Base-by-base conservation (phyloP, 106 monocot species). In the Allium fistulosum region DNA sequence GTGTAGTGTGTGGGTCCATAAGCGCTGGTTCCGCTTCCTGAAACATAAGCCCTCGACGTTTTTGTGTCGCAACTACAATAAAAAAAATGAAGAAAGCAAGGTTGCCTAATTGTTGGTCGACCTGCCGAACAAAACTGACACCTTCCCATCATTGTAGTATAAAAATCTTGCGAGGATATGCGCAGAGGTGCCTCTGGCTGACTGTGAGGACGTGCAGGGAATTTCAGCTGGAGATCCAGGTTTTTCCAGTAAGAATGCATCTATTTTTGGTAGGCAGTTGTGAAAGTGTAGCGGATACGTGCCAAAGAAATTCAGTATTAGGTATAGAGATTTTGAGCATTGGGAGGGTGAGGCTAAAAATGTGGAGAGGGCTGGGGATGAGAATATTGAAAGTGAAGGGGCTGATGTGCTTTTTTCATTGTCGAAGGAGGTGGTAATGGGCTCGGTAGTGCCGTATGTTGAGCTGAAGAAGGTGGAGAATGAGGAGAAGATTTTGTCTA, bases 1-100 rank as follows among this genome's bases (percentile, higher is more conserved):
- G 76, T 97, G 97, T 80, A 86, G 92, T 26, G 89, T 97, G 4
- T 97, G 97, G 97, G 97, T 92, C 28, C 97, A 97, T 75, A 97
- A 92, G 27, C 92, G 97, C 28, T 92, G 97, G 73, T 84, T 92
- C 45, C 77, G 86, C 45, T 97, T 76, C 72, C 75, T 80, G 56
- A 78, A 78, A 46, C 82, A 82, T 46, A 84, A 82, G 61, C 62
- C 71, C 49, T 92, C 92, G n/a, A n/a, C n/a, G 50, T 97, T 97
- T 48, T 83, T 82, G 10, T 97, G 97, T 77, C 87, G 87, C 70
- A 97, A 97, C 55, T 97, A 92, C 73, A 80, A 80, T 69, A 76
- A 70, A n/a, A 51, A 71, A 9, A 47, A 67, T 51, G 60, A 68
- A 79, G 97, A 97, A 81, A 83, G 87, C 49, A 89, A 97, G 84